Evolutionary conservation across 2,329 filamentous ascomycete species (phyloP).

Genomic region (Furcasterigmium furcatum): DNA sequence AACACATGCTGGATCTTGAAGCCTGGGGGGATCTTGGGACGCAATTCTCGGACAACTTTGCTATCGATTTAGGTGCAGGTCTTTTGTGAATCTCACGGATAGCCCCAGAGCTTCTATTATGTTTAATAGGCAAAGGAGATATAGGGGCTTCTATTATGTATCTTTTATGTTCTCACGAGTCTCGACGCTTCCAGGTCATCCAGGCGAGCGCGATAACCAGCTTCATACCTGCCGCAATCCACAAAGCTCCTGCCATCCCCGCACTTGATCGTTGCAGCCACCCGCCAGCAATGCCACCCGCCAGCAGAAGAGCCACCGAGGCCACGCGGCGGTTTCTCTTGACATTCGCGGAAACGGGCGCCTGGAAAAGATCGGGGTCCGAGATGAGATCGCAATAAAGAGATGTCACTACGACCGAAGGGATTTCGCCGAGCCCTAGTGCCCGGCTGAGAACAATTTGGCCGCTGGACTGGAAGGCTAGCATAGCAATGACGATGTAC

Average conservation of each 20-base stretch:
- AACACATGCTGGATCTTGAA: not conserved
- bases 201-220: conserved; percentile 27
- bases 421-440: conserved; percentile 48
- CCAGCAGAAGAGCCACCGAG: conserved; percentile 39
- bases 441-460: conserved; percentile 46
- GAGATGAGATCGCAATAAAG: conserved; percentile 48
- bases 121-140: too few species aligned
- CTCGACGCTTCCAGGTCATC: conserved; percentile 22
- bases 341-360: conserved; percentile 38
- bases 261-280: conserved; percentile 39
- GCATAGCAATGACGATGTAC: conserved; percentile 36
- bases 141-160: too few species aligned
- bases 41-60: not conserved
- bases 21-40: not conserved
- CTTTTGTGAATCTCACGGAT: not conserved
- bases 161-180: too few species aligned
- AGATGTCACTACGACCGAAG: conserved; percentile 50
- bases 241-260: conserved; percentile 37
- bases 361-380: conserved; percentile 40
- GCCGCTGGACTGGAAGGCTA: conserved; percentile 50
- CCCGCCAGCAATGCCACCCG: conserved; percentile 41
- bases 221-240: conserved; percentile 41
- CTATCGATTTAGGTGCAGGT: not conserved
- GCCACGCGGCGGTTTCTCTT: conserved; percentile 44
- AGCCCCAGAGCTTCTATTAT: not conserved